A percentile compares a stretch with the other conserved stretches of the same genome.
Evolutionary conservation across 306 rosid genomes (phyloP).

Genomic region (Bauhinia variegata): DNA sequence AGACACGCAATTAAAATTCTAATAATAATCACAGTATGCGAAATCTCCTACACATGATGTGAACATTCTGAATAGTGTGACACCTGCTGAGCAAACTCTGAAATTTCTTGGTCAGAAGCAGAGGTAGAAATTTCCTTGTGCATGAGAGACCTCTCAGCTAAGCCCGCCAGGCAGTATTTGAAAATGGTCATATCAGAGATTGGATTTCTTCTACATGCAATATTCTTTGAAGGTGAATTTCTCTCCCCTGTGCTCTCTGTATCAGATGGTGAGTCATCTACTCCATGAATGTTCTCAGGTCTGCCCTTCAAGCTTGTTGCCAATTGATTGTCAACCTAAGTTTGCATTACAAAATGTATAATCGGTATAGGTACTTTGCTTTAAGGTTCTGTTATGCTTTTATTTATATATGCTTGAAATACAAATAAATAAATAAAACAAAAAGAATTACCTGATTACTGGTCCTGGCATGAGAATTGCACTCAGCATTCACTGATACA

Average conservation of each 20-base stretch:
- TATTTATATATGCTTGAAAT: too few species aligned
- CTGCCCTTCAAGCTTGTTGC: constrained; percentile 46
- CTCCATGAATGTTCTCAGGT: constrained; percentile 54
- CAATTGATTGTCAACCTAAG: constrained; percentile 64
- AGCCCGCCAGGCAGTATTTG: constrained; percentile 80
- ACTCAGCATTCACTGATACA: constrained; percentile 51
- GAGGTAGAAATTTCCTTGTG: constrained; percentile 81
- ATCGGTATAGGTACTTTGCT: too few species aligned
- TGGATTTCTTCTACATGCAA: constrained; percentile 55
- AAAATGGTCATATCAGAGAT: constrained; percentile 75
- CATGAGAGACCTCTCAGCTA: constrained; percentile 77
- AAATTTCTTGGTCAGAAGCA: constrained; percentile 65
- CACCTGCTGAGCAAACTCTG: constrained; percentile 66
- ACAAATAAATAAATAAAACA: too few species aligned
- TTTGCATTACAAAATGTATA: constrained; percentile 28
- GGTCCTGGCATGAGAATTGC: constrained; percentile 65
- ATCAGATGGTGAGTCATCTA: constrained; percentile 62
- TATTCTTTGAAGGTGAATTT: constrained; percentile 51
- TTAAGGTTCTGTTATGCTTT: too few species aligned
- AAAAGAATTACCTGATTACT: constrained; percentile 56
- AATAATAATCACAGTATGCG: too few species aligned
- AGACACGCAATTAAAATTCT: too few species aligned
- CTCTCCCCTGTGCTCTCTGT: constrained; percentile 68
- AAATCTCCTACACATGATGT: constrained; percentile 85
- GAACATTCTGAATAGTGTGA: constrained; percentile 86